Percentiles rank a stretch among this genome's conserved stretches.
Evolutionary conservation across 306 rosid species (phyloP).

Genomic region (Sicyos baderoa): DNA sequence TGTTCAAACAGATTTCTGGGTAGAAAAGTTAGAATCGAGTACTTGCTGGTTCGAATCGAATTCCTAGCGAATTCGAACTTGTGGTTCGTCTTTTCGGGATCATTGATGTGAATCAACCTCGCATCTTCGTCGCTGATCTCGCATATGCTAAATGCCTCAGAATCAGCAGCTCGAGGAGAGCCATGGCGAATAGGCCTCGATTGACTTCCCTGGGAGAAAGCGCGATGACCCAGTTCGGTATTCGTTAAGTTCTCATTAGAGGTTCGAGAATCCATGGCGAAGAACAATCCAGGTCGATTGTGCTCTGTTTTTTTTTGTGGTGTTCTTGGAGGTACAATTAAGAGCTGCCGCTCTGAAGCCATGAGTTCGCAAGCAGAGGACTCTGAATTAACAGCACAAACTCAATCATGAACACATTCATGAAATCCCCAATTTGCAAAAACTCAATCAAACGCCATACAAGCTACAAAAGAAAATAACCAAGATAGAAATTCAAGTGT

Average conservation of each 20-base stretch:
- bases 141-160: constrained; percentile 50
- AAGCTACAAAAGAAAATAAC: background rate
- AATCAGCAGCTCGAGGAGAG: constrained; percentile 57
- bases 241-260: constrained; percentile 34
- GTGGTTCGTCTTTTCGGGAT: constrained; percentile 54
- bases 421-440: constrained; percentile 18
- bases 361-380: constrained; percentile 28
- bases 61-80: constrained; percentile 57
- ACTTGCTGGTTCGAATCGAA: constrained; percentile 57
- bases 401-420: constrained; percentile 21
- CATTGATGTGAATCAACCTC: constrained; percentile 50
- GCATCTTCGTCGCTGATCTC: constrained; percentile 78
- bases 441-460: background rate
- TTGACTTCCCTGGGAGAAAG: constrained; percentile 48
- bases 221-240: constrained; percentile 27
- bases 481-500: background rate
- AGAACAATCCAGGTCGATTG: constrained; percentile 26
- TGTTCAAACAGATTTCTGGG: constrained; percentile 90
- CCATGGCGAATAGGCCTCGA: constrained; percentile 57
- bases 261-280: constrained; percentile 40
- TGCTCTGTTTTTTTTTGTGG: constrained; percentile 20
- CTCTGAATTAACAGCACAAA: background rate
- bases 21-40: constrained; percentile 59
- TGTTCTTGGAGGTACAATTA: constrained; percentile 39
- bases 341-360: constrained; percentile 35